Conservation (phyloP, 2,329 filamentous ascomycete species). For the Ophiostoma novo-ulmi region DNA sequence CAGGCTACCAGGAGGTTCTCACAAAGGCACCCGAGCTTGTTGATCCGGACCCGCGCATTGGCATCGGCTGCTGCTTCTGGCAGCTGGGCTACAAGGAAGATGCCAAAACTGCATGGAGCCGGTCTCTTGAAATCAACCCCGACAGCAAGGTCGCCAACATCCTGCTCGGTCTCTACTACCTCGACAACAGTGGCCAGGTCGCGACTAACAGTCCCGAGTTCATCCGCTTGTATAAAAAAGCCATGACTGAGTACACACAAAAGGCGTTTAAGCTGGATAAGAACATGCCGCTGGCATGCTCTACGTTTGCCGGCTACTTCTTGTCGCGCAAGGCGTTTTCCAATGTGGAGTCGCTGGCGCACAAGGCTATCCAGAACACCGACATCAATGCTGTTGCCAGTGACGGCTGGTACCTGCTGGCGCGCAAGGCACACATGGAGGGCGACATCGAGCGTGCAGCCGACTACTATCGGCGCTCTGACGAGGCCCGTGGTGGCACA, state of each 20-base stretch:
- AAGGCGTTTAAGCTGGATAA: constrained; percentile 92
- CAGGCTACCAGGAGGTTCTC: constrained; percentile 81
- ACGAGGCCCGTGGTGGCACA: constrained; percentile 85
- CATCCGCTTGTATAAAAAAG: constrained; percentile 77
- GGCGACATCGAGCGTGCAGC: constrained; percentile 69
- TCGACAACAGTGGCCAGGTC: constrained; percentile 78
- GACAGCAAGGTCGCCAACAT: constrained; percentile 88
- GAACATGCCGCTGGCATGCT: constrained; percentile 80
- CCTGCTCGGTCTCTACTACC: constrained; percentile 81
- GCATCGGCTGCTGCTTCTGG: constrained; percentile 96
- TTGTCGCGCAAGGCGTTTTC: constrained; percentile 72
- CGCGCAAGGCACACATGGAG: constrained; percentile 81
- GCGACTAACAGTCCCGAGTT: constrained; percentile 82
- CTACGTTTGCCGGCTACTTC: constrained; percentile 87
- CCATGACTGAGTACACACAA: constrained; percentile 91
- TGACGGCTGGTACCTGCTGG: constrained; percentile 94
- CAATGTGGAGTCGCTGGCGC: constrained; percentile 79
- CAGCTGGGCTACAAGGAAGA: constrained; percentile 91
- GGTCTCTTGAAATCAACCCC: constrained; percentile 72
- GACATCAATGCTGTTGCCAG: constrained; percentile 95
- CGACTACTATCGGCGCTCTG: constrained; percentile 84
- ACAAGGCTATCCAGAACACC: constrained; percentile 90
- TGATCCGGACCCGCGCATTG: constrained; percentile 92
- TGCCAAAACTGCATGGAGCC: constrained; percentile 84
- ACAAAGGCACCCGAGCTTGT: constrained; percentile 79